Conservation (phyloP, 495 filamentous ascomycete genomes). For the Parathielavia hyrcaniae region DNA sequence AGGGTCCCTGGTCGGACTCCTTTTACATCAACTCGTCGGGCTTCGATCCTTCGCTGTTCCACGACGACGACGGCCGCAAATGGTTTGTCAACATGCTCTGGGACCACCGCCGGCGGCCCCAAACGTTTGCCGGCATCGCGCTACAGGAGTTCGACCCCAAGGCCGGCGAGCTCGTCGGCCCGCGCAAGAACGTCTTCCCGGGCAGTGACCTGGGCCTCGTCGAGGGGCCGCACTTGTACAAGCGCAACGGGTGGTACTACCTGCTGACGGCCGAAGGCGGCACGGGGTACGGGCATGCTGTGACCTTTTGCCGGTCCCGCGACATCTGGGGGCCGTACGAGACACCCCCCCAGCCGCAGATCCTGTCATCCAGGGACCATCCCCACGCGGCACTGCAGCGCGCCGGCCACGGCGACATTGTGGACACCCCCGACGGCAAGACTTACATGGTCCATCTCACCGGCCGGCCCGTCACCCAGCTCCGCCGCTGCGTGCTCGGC, state of each 20-base stretch:
- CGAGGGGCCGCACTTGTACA: slow-evolving; percentile 60
- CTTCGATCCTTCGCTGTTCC: slow-evolving; percentile 55
- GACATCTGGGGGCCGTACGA: slow-evolving; percentile 56
- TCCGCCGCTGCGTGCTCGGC: slow-evolving; percentile 49
- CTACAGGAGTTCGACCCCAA: slow-evolving; percentile 46
- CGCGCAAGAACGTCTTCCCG: slow-evolving; percentile 47
- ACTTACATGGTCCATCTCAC: slow-evolving; percentile 51
- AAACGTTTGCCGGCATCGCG: slow-evolving; percentile 42
- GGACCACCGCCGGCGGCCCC: slow-evolving; percentile 46
- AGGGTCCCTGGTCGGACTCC: slow-evolving; percentile 53
- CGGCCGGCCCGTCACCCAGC: slow-evolving; percentile 49
- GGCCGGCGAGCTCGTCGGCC: slow-evolving; percentile 41
- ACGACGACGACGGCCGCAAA: slow-evolving; percentile 51
- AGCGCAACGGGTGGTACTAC: slow-evolving; percentile 60
- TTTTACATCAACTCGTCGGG: slow-evolving; percentile 49
- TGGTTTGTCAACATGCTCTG: slow-evolving; percentile 52
- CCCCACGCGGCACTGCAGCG: slow-evolving; percentile 45
- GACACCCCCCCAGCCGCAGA: slow-evolving; percentile 44
- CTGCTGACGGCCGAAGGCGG: slow-evolving; percentile 63
- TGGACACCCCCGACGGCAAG: slow-evolving; percentile 51
- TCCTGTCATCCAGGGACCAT: slow-evolving; percentile 43
- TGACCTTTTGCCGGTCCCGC: slow-evolving; percentile 48
- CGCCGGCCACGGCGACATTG: slow-evolving; percentile 54
- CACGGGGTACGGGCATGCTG: slow-evolving; percentile 52
- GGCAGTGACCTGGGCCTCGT: slow-evolving; percentile 51